Conservation (phyloP, 306 rosid species). For the Quercus gilva region DNA sequence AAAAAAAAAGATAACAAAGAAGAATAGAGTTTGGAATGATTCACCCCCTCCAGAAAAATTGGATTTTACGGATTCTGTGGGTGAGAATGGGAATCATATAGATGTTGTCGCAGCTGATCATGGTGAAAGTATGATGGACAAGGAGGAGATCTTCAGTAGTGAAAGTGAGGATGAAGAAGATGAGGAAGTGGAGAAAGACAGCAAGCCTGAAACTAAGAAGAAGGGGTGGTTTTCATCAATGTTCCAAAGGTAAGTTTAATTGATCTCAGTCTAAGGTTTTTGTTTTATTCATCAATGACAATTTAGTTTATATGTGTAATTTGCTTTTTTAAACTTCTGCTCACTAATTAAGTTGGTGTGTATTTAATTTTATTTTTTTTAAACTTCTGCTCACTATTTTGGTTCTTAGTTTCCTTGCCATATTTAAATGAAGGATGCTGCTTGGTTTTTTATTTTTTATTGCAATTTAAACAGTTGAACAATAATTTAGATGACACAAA, state of each 20-base stretch:
- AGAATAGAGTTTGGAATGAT: conserved; percentile 96
- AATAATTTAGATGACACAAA: too few relatives aligned
- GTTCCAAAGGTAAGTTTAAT: conserved; percentile 76
- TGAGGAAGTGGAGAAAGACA: conserved; percentile 52
- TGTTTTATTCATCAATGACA: conserved; percentile 14
- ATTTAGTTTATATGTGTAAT: background rate
- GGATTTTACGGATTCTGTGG: conserved; percentile 74
- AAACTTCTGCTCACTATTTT: background rate
- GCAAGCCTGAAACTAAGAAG: conserved; percentile 79
- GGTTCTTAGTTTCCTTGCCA: background rate
- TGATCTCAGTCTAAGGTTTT: background rate
- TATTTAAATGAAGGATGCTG: background rate
- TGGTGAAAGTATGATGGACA: conserved; percentile 98
- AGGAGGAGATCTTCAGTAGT: conserved; percentile 83
- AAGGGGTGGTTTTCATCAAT: conserved; percentile 97
- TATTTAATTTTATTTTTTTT: too few relatives aligned
- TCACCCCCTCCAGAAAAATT: conserved; percentile 58
- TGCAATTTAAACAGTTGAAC: background rate
- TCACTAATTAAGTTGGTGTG: too few relatives aligned
- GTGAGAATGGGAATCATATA: conserved; percentile 59
- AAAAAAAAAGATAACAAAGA: conserved; percentile 65
- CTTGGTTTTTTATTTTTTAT: background rate
- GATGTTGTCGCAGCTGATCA: conserved; percentile 78
- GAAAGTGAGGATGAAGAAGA: conserved; percentile 86
- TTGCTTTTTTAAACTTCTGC: background rate